Evolutionary conservation across 2,329 filamentous ascomycete species (phyloP).

Genomic region (Colletotrichum eremochloae): DNA sequence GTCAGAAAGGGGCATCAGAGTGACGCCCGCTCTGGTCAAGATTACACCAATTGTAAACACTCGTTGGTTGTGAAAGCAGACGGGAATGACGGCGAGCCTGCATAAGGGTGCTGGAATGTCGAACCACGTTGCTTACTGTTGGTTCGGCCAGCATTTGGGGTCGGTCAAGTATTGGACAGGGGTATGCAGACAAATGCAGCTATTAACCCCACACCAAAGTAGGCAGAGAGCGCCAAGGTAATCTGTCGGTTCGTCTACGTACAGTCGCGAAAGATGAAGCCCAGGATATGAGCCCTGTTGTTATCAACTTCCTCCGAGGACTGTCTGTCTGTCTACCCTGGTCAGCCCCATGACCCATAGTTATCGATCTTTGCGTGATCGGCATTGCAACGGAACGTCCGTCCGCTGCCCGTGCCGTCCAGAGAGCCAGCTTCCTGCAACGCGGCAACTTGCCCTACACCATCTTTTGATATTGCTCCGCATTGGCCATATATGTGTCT

Average conservation of each 20-base stretch:
- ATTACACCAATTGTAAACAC: background rate
- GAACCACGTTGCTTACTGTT: background rate
- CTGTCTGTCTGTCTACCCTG: background rate
- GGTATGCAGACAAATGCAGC: background rate
- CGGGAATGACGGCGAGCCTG: background rate
- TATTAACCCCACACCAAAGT: too few relatives aligned
- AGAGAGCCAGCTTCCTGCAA: background rate
- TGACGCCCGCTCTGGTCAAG: background rate
- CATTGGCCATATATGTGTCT: too few relatives aligned
- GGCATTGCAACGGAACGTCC: background rate
- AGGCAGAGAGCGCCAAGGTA: too few relatives aligned
- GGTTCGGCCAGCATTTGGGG: background rate
- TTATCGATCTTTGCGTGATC: background rate
- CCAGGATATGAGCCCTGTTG: too few relatives aligned
- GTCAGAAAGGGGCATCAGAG: background rate
- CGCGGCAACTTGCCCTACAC: background rate
- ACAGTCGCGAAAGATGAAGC: too few relatives aligned
- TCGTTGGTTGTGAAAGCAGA: background rate
- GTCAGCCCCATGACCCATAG: background rate
- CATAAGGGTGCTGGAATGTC: background rate
- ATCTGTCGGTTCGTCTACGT: too few relatives aligned
- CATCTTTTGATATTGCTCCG: background rate
- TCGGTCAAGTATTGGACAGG: background rate
- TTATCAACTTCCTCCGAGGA: too few relatives aligned
- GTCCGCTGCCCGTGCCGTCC: background rate